These are phyloP conservation scores for Psilocybe cyanescens DNA, from an alignment of 768 basidiomycete genomes.

Conservation along the genomic window DNA sequence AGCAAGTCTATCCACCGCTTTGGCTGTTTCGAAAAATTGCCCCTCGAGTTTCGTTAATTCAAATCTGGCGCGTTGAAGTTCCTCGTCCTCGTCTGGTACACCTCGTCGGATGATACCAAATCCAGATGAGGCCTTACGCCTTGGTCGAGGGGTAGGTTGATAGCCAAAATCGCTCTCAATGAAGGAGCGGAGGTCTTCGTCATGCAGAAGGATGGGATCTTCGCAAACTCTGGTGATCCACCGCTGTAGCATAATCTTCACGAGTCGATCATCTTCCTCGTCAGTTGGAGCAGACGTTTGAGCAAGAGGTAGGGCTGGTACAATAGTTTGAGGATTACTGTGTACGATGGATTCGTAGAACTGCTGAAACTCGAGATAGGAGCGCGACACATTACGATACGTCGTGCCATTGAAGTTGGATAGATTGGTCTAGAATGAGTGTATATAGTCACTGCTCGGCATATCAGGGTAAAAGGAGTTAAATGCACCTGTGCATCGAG, in stretches of 20 bases:
- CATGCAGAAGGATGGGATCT: conserved; percentile 83
- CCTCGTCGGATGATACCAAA: conserved; percentile 79
- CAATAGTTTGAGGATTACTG: conserved; percentile 94
- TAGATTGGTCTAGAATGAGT: conserved; percentile 77
- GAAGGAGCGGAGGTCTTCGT: conserved; percentile 94
- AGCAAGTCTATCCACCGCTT: conserved; percentile 87
- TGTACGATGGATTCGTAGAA: conserved; percentile 90
- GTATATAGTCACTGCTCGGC: background rate
- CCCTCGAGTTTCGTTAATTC: conserved; percentile 91
- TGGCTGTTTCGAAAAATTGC: conserved; percentile 91
- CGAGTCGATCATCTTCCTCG: conserved; percentile 96
- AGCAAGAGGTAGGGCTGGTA: conserved; percentile 94
- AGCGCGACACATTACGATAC: conserved; percentile 94
- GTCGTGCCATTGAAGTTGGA: conserved; percentile 87
- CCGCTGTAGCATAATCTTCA: conserved; percentile 92
- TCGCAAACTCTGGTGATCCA: conserved; percentile 95
- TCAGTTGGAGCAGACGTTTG: conserved; percentile 97
- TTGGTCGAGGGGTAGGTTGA: conserved; percentile 78
- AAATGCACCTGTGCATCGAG: conserved; percentile 86
- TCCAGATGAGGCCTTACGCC: conserved; percentile 72
- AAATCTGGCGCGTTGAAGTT: conserved; percentile 86
- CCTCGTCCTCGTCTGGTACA: conserved; percentile 94
- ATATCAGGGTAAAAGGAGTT: background rate
- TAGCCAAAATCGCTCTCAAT: conserved; percentile 98
- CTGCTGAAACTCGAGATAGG: conserved; percentile 92